phyloP scores from a whole-genome alignment of 768 basidiomycete species.

The Naematelia aurantialba region DNA sequence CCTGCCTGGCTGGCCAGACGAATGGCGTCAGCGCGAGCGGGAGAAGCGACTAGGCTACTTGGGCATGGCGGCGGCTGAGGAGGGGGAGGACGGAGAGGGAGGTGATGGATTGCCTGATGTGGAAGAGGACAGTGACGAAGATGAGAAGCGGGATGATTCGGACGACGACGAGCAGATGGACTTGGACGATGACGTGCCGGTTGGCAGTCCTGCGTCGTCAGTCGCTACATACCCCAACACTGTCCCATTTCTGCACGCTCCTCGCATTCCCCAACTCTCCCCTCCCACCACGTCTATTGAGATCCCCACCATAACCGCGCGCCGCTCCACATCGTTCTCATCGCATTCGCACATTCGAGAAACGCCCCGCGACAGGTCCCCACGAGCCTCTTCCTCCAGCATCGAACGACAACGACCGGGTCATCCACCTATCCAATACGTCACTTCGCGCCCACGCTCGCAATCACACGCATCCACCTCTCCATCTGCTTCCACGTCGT shows the following conservation, averaged over 20 bases:
- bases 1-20: slow-evolving; percentile 33
- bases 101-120: slow-evolving; percentile 2
- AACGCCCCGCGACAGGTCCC: slow-evolving; percentile 3
- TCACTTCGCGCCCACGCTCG: slow-evolving; percentile 13
- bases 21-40: slow-evolving; percentile 24
- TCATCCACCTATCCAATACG: slow-evolving; percentile 16
- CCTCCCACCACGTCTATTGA: slow-evolving; percentile 5
- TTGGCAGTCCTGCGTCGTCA: slow-evolving; percentile 13
- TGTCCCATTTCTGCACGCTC: slow-evolving; percentile 39
- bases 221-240: slow-evolving; percentile 47
- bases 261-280: slow-evolving; percentile 28
- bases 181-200: slow-evolving; percentile 10
- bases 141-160: too few species aligned
- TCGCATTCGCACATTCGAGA: background rate
- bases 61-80: slow-evolving; percentile 7
- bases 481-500: too few species aligned
- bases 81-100: slow-evolving; percentile 4
- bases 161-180: slow-evolving; percentile 17
- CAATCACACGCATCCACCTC: too few species aligned
- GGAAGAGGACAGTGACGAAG: slow-evolving; percentile 13
- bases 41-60: slow-evolving; percentile 19
- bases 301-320: too few species aligned
- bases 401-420: slow-evolving; percentile 3
- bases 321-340: slow-evolving; percentile 13
- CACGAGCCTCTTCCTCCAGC: background rate